Percentiles rank a stretch among this genome's conserved stretches.
Conservation (phyloP, 257 asterid genomes). For the Parsonsia alboflavescens region DNA sequence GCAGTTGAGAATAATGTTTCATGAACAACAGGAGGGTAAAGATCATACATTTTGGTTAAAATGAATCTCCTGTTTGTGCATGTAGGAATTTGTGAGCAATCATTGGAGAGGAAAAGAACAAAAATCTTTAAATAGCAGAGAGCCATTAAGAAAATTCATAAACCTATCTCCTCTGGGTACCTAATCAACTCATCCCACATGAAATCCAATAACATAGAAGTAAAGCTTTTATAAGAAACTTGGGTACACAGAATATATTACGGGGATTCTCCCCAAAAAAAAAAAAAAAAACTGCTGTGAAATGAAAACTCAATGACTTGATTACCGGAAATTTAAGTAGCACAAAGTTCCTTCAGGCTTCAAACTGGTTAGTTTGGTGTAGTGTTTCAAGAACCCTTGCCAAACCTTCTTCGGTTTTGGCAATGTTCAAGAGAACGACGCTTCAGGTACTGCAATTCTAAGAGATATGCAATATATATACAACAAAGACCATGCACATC, state of each 20-base stretch:
- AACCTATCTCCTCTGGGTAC: background rate
- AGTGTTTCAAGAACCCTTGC: constrained; percentile 1
- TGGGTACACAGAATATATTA: background rate
- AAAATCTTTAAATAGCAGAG: background rate
- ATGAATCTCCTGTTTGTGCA: background rate
- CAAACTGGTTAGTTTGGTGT: background rate
- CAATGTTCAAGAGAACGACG: background rate
- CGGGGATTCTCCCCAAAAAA: no score
- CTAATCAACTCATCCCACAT: background rate
- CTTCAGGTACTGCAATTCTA: background rate
- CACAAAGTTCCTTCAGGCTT: background rate
- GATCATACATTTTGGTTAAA: background rate
- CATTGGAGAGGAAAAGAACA: background rate
- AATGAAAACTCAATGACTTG: background rate
- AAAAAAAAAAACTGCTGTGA: background rate
- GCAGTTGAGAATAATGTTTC: no score
- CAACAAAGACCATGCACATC: background rate
- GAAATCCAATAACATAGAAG: background rate
- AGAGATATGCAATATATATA: constrained; percentile 3
- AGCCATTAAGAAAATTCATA: background rate
- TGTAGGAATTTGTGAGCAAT: background rate
- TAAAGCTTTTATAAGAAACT: background rate
- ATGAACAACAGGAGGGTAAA: background rate
- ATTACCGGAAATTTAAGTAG: constrained; percentile 3
- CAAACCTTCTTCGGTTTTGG: background rate